Evolutionary conservation across 228 moss, liverwort and hornwort species (phyloP), one percentile per base, ranked within the genome.

Genomic region (Sphagnum magellanicum): DNA sequence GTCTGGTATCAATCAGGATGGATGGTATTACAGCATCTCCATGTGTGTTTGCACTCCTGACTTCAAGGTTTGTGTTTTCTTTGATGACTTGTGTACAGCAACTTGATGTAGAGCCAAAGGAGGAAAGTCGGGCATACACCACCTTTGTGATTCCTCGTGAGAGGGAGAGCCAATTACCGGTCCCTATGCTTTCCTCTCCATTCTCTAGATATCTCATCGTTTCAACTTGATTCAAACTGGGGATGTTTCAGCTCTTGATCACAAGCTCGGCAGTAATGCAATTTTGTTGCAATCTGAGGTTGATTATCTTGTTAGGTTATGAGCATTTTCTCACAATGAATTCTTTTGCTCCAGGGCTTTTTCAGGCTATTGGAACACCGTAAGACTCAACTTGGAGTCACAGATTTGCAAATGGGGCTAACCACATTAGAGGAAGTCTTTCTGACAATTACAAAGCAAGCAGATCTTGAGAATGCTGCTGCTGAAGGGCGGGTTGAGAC

Each of bases 351-450:
- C 8, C 86, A 95, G 95, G 82, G 74, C 0, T 93, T 98, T 66
- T 98, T 98, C 74, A 81, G 84, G 67, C 68, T 79, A 52, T 77
- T 98, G 68, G 81, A 90, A 74, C 83, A 81, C 53, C 65, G 82
- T 49, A 87, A 93, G 71, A 50, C 74, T 4, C 80, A 79, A 62
- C 78, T 98, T 11, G 90, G 93, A 15, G 70, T 98, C 49, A 85
- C 91, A 3, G 97, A 98, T 68, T 77, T 98, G 66, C 97, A 98
- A 72, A 79, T 98, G 57, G 90, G 97, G 60, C 79, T 98, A 14
- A 91, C 97, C 5, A 98, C 97, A 10, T 81, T 98, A 69, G 97
- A 98, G 73, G 97, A 98, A 66, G 97, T 98, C 16, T 98, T 98
- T 66, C 73, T 98, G 71, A 98, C 93, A 47, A 98, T 98, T 70